phyloP scores from a whole-genome alignment of 148 eudicot species.

The Rhododendron ferrugineum region DNA sequence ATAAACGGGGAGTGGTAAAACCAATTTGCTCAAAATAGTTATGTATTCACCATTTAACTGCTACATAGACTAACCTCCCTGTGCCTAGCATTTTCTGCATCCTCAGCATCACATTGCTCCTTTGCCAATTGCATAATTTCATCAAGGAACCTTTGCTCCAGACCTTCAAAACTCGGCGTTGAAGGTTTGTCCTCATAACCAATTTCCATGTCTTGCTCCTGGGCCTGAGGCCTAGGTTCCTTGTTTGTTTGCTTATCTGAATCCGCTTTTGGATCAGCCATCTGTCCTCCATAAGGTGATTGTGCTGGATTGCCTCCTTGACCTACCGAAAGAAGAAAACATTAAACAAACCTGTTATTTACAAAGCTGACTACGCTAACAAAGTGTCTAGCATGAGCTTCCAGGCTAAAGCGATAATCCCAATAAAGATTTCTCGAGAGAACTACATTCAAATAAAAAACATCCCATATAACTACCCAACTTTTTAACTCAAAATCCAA shows the following conservation, averaged over 20 bases:
- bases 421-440: neutral
- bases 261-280: conserved; percentile 25
- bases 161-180: conserved; percentile 31
- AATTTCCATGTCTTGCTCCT: conserved; percentile 51
- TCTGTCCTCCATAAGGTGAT: conserved; percentile 30
- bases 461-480: neutral
- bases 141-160: conserved; percentile 45
- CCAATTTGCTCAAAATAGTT: neutral
- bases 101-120: conserved; percentile 53
- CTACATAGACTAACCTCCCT: conserved; percentile 43
- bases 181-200: conserved; percentile 49
- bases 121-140: conserved; percentile 39
- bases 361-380: neutral
- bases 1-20: neutral
- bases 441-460: neutral
- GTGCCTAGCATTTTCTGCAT: conserved; percentile 57
- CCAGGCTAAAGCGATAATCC: neutral
- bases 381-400: neutral
- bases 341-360: neutral
- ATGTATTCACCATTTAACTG: neutral
- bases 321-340: conserved; percentile 16
- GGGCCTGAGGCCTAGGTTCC: neutral
- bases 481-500: too few species aligned
- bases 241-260: conserved; percentile 20
- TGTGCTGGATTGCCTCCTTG: conserved; percentile 31